Evolutionary conservation across 1,284 basidiomycete genomes (phyloP).

Genomic region (Cryptococcus sp.): DNA sequence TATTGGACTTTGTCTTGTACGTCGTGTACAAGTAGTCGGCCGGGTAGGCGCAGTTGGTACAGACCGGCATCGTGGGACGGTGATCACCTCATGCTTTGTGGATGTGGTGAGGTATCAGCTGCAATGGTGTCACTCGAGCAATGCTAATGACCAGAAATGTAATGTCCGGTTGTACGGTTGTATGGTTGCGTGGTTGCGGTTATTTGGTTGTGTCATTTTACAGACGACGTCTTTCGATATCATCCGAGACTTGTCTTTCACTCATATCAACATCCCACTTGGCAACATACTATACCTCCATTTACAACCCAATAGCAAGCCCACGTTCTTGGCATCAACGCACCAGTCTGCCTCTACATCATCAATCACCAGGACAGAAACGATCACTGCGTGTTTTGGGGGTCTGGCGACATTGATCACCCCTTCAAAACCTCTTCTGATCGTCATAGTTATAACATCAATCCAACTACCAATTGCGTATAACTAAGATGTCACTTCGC

Average conservation of each 20-base stretch:
- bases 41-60: conserved; percentile 71
- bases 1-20: conserved; percentile 78
- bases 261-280: not conserved
- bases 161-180: too few relatives aligned
- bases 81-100: too few relatives aligned
- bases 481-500: conserved; percentile 21
- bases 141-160: too few relatives aligned
- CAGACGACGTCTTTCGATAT: not conserved
- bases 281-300: not conserved
- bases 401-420: not conserved
- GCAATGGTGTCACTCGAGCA: too few relatives aligned
- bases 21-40: conserved; percentile 76
- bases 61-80: conserved; percentile 68
- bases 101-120: too few relatives aligned
- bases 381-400: too few relatives aligned
- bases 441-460: not conserved
- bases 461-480: too few relatives aligned
- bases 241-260: not conserved
- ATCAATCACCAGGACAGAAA: not conserved
- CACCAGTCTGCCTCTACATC: not conserved
- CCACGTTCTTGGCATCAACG: not conserved
- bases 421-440: not conserved
- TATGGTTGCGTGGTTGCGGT: too few relatives aligned
- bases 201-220: not conserved
- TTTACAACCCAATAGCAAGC: too few relatives aligned